Evolutionary conservation across 78 protist species (phyloP).

Genomic region (Dictyostelium brefeldianum): DNA sequence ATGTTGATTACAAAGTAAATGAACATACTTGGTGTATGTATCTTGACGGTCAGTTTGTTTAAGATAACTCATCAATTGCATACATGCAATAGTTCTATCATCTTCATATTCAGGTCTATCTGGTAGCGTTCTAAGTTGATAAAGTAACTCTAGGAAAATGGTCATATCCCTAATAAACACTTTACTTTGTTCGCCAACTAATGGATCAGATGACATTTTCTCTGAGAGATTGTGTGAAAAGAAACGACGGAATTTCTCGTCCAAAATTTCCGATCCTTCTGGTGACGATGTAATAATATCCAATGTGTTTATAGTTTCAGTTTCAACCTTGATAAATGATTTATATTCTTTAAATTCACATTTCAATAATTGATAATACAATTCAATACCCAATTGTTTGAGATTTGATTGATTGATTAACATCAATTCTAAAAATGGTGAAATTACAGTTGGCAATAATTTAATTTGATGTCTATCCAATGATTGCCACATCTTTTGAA

Average conservation of each 20-base stretch:
- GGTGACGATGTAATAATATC: slow-evolving; percentile 49
- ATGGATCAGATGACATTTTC: slow-evolving; percentile 37
- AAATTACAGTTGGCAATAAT: slow-evolving; percentile 66
- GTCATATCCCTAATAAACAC: slow-evolving; percentile 73
- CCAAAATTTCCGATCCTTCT: slow-evolving; percentile 69
- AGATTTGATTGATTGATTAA: slow-evolving; percentile 58
- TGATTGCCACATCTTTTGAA: slow-evolving; percentile 77
- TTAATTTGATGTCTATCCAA: slow-evolving; percentile 73
- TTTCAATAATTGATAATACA: slow-evolving; percentile 56
- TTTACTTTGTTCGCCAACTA: slow-evolving; percentile 27
- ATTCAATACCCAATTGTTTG: slow-evolving; percentile 58
- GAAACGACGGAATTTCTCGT: slow-evolving; percentile 56
- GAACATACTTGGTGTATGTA: slow-evolving; percentile 85
- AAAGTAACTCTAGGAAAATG: slow-evolving; percentile 64
- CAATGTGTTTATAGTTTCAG: slow-evolving; percentile 70
- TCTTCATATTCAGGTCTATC: slow-evolving; percentile 83
- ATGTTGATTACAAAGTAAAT: slow-evolving; percentile 80
- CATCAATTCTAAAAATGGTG: slow-evolving; percentile 74
- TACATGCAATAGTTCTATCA: slow-evolving; percentile 77
- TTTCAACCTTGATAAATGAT: slow-evolving; percentile 71
- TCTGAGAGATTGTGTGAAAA: slow-evolving; percentile 58
- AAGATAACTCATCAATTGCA: slow-evolving; percentile 81
- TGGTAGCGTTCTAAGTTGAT: slow-evolving; percentile 74
- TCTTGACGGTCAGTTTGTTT: slow-evolving; percentile 85
- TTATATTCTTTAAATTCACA: slow-evolving; percentile 61